A percentile compares a stretch with the other conserved stretches of the same genome.
These are phyloP conservation scores for Veloboletus limbatus DNA, from an alignment of 1,284 basidiomycete species.

Conservation along the genomic window DNA sequence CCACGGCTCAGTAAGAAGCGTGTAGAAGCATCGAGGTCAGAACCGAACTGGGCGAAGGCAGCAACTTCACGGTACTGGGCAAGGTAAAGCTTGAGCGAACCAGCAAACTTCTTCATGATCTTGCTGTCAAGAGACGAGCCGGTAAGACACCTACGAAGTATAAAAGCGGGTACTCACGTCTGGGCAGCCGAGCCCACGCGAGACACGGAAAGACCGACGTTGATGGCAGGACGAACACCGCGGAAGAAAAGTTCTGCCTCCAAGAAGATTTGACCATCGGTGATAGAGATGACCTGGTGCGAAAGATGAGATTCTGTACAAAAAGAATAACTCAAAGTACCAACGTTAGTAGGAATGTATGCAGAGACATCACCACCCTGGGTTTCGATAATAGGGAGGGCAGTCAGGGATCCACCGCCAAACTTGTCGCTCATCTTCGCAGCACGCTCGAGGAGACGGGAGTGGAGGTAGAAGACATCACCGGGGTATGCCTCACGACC, in stretches of 20 bases:
- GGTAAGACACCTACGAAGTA: constrained; percentile 6
- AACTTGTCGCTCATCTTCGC: constrained; percentile 99
- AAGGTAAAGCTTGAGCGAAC: constrained; percentile 99
- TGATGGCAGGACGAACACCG: constrained; percentile 98
- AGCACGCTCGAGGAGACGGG: constrained; percentile 98
- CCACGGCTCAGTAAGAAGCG: constrained; percentile 97
- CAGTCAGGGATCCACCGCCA: constrained; percentile 97
- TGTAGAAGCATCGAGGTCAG: constrained; percentile 98
- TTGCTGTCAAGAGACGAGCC: constrained; percentile 48
- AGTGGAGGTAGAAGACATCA: constrained; percentile 99
- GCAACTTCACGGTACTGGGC: constrained; percentile 99
- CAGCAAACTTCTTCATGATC: constrained; percentile 99
- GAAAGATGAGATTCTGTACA: not conserved
- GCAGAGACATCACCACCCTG: constrained; percentile 99
- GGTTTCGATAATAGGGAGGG: constrained; percentile 99
- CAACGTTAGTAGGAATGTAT: constrained; percentile 86
- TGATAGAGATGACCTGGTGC: constrained; percentile 90
- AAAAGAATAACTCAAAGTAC: constrained; percentile 25
- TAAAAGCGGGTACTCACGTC: constrained; percentile 58
- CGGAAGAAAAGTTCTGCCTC: constrained; percentile 99
- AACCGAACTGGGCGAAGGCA: constrained; percentile 99
- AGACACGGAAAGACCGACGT: constrained; percentile 99
- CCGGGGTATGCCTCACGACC: constrained; percentile 99
- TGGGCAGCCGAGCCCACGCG: constrained; percentile 99
- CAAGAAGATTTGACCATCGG: constrained; percentile 99